Evolutionary conservation across 2,329 filamentous ascomycete genomes (phyloP).

Genomic region (Truncatella angustata): DNA sequence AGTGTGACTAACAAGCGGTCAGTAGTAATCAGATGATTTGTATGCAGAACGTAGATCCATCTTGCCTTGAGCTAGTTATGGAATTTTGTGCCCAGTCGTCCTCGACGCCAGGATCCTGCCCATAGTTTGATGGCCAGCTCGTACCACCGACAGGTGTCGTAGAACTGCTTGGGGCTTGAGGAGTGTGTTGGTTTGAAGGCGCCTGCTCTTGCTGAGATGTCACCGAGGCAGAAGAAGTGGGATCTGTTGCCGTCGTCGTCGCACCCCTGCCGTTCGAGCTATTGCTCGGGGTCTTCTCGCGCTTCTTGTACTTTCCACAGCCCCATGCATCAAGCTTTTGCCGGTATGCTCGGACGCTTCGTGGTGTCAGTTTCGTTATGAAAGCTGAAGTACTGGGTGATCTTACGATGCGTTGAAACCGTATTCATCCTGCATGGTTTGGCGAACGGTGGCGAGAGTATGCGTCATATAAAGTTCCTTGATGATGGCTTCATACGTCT

Average conservation of each 20-base stretch:
- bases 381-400: not conserved
- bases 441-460: slow-evolving; percentile 1
- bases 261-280: not conserved
- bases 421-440: slow-evolving; percentile 2
- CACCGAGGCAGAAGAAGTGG: not conserved
- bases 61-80: too few species aligned
- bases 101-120: too few species aligned
- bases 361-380: not conserved
- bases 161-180: too few species aligned
- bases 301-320: slow-evolving; percentile 7
- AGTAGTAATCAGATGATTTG: too few species aligned
- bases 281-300: not conserved
- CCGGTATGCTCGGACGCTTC: slow-evolving; percentile 2
- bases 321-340: slow-evolving; percentile 7
- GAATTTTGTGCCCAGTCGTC: too few species aligned
- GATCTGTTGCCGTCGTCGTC: not conserved
- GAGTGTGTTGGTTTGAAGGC: too few species aligned
- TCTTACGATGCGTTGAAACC: slow-evolving; percentile 8
- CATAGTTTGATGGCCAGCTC: too few species aligned
- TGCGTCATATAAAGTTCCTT: slow-evolving; percentile 4
- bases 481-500: slow-evolving; percentile 3
- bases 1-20: too few species aligned
- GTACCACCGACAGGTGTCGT: too few species aligned
- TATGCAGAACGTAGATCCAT: too few species aligned
- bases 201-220: too few species aligned